Evolutionary conservation across 1,139 yeast species (phyloP).

Genomic region (Barnettozyma hawaiiensis): DNA sequence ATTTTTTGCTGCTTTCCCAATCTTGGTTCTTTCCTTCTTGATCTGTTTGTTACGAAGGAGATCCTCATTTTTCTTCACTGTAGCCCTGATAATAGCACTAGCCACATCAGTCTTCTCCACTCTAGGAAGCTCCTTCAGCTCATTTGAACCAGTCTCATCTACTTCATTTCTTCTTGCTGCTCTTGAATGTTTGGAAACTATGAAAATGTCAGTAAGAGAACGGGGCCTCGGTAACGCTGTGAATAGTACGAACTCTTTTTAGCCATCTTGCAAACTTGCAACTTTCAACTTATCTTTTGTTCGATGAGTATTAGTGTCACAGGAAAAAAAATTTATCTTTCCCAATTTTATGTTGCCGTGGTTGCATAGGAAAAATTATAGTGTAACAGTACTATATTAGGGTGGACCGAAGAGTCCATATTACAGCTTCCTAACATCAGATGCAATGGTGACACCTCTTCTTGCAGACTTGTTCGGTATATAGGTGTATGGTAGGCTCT

Average conservation of each 20-base stretch:
- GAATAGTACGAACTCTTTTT: conserved; percentile 18
- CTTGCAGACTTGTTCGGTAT: no score
- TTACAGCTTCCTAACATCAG: no score
- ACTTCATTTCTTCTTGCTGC: conserved; percentile 68
- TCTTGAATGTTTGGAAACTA: conserved; percentile 64
- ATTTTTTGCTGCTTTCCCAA: conserved; percentile 26
- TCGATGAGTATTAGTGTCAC: neutral
- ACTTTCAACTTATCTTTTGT: neutral
- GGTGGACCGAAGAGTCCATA: no score
- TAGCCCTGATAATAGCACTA: conserved; percentile 60
- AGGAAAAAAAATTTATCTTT: neutral
- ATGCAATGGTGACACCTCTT: no score
- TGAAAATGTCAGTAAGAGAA: neutral
- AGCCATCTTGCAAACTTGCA: conserved; percentile 18
- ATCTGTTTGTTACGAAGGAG: conserved; percentile 48
- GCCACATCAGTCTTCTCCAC: conserved; percentile 52
- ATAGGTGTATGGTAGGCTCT: no score
- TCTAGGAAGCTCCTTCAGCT: conserved; percentile 49
- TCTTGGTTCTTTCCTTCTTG: conserved; percentile 37
- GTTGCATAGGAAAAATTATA: no score
- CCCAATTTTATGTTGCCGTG: neutral
- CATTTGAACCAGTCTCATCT: conserved; percentile 42
- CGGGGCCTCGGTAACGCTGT: neutral
- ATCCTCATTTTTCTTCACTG: conserved; percentile 59
- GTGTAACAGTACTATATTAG: no score